Base-by-base conservation (phyloP, 331 rosid species). In the Quercus tomentella region DNA sequence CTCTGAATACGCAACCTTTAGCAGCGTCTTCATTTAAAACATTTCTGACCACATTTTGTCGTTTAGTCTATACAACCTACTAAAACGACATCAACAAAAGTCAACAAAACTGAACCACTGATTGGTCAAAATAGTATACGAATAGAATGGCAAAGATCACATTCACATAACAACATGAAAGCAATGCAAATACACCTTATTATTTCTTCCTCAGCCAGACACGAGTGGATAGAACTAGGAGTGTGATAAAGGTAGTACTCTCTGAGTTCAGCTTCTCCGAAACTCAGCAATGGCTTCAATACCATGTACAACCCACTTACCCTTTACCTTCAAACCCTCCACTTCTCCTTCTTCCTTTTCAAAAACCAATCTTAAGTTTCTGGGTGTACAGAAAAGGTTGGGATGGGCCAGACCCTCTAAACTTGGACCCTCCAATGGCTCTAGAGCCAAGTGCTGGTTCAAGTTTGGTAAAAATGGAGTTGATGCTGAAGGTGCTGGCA, bases 401-500 rank as follows among this genome's bases (percentile, higher is more conserved):
- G 92, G 93, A 22, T 81, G 81, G 80, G 58, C 76, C 72, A 65
- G 85, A 31, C 81, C 83, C 78, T 65, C 86, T 7, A 22, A 49
- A 63, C 75, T 90, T 77, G 99, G 99, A 80, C 96, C 98, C 71
- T 90, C 97, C 63, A 95, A 95, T 63, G 98, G 99, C 73, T 86
- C 85, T 67, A 90, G 85, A 81, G 80, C 88, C 76, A 87, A 74
- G 70, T 90, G 98, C 89, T 95, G 97, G 97, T 95, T 95, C 88
- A 91, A 52, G 57, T 93, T 95, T 49, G 97, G 99, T 22, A 88
- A 91, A 69, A 93, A 87, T 70, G 98, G 98, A 21, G 88, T 93
- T 35, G 98, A 92, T 80, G 97, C 98, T 20, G 93, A 95, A 87
- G 98, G 97, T 75, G 98, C 98, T 77, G 99, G 99, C 9, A 93